Evolutionary conservation across 345 rosid genomes (phyloP).

Genomic region (Syzygium oleosum): DNA sequence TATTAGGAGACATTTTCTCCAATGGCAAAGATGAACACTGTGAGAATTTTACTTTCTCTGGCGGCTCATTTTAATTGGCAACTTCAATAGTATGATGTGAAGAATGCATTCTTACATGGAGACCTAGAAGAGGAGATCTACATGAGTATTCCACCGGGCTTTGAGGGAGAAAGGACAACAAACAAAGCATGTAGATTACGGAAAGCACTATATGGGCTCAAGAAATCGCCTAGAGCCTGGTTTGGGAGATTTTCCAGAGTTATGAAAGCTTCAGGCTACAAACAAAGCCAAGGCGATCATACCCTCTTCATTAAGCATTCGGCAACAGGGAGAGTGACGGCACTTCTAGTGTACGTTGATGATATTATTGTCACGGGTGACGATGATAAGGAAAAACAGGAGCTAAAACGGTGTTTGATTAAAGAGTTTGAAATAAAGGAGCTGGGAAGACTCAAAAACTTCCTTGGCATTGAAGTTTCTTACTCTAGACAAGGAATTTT

Average conservation of each 20-base stretch:
- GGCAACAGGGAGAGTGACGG: background rate
- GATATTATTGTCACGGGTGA: background rate
- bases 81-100: too few relatives aligned
- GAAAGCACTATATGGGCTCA: background rate
- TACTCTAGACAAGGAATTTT: background rate
- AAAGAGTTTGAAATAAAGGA: background rate
- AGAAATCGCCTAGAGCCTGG: background rate
- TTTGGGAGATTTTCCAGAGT: background rate
- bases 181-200: background rate
- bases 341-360: background rate
- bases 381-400: background rate
- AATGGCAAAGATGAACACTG: too few relatives aligned
- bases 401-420: too few relatives aligned
- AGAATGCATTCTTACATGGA: too few relatives aligned
- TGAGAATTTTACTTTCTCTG: too few relatives aligned
- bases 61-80: too few relatives aligned
- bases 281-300: background rate
- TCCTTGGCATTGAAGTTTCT: background rate
- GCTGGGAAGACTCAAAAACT: background rate
- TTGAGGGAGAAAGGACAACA: too few relatives aligned
- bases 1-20: too few relatives aligned
- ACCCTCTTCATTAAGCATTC: background rate
- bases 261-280: background rate
- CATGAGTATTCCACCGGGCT: too few relatives aligned
- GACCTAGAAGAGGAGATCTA: too few relatives aligned